Evolutionary conservation across 2,329 filamentous ascomycete genomes (phyloP).

Genomic region (Metarhizium sp.): DNA sequence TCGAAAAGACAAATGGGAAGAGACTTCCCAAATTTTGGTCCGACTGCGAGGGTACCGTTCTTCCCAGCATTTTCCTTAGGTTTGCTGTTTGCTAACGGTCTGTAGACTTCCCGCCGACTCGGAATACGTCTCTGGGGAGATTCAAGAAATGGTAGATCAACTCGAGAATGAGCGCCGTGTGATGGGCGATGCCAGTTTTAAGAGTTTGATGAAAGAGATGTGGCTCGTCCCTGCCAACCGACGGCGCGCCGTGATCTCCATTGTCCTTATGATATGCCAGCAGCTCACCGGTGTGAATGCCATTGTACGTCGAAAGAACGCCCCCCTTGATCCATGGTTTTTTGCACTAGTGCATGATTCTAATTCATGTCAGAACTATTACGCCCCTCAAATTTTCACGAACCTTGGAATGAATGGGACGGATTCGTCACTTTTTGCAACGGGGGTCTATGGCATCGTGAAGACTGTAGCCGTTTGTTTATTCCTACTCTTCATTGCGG

Average conservation of each 20-base stretch:
- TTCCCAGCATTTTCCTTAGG: not conserved
- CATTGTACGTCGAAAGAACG: slow-evolving; percentile 28
- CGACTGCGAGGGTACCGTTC: slow-evolving; percentile 31
- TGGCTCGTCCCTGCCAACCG: slow-evolving; percentile 51
- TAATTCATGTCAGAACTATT: slow-evolving; percentile 43
- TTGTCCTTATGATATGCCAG: slow-evolving; percentile 56
- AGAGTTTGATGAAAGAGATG: slow-evolving; percentile 56
- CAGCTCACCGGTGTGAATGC: slow-evolving; percentile 58
- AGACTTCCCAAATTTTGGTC: slow-evolving; percentile 45
- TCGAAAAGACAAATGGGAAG: slow-evolving; percentile 58
- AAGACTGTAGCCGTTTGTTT: slow-evolving; percentile 55
- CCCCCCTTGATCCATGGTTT: slow-evolving; percentile 21
- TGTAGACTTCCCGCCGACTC: slow-evolving; percentile 41
- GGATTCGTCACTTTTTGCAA: slow-evolving; percentile 56
- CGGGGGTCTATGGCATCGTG: slow-evolving; percentile 63
- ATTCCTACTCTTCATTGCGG: slow-evolving; percentile 59
- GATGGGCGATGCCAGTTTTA: slow-evolving; percentile 39
- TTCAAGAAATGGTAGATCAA: slow-evolving; percentile 50
- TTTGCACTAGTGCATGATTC: not conserved
- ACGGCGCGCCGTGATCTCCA: slow-evolving; percentile 54
- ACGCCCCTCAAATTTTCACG: slow-evolving; percentile 59
- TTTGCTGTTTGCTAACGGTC: not conserved
- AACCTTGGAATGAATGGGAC: slow-evolving; percentile 51
- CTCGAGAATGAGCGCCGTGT: slow-evolving; percentile 54
- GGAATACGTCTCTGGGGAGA: slow-evolving; percentile 47